These are phyloP conservation scores for Rhynchosporium secalis DNA, from an alignment of 2,329 filamentous ascomycete species.

Conservation along the genomic window DNA sequence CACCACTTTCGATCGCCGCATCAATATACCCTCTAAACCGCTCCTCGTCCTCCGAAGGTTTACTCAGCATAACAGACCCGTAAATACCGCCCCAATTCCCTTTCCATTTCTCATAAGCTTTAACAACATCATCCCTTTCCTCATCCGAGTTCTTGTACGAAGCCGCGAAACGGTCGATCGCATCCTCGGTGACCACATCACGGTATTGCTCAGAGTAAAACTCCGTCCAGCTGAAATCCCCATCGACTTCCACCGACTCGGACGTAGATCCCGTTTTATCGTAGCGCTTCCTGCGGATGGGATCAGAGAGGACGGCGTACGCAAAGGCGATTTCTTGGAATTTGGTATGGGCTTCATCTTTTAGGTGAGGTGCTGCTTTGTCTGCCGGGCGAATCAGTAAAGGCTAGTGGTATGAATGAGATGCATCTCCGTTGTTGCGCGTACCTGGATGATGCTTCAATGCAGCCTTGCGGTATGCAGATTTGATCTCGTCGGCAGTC, in stretches of 20 bases:
- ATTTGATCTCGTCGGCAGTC: conserved; percentile 78
- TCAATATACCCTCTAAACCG: conserved; percentile 81
- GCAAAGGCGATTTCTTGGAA: conserved; percentile 94
- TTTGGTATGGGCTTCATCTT: conserved; percentile 70
- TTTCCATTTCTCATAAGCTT: conserved; percentile 69
- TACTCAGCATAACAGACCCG: conserved; percentile 81
- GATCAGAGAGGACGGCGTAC: conserved; percentile 88
- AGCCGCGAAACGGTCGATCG: conserved; percentile 72
- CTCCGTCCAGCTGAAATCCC: conserved; percentile 81
- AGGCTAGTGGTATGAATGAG: background rate
- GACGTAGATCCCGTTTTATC: conserved; percentile 87
- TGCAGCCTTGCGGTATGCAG: conserved; percentile 87
- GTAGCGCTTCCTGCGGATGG: conserved; percentile 78
- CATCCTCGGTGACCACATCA: conserved; percentile 70
- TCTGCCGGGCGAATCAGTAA: conserved; percentile 49
- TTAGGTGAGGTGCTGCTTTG: conserved; percentile 70
- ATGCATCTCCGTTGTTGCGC: conserved; percentile 20
- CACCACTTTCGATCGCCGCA: conserved; percentile 68
- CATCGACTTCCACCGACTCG: conserved; percentile 76
- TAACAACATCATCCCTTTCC: conserved; percentile 75
- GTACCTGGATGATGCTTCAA: conserved; percentile 83
- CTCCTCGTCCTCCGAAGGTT: conserved; percentile 80
- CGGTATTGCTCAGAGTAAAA: conserved; percentile 86
- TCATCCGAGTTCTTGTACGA: conserved; percentile 86
- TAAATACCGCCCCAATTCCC: conserved; percentile 80